Base-by-base conservation (phyloP, 164 flowering plant species). In the Liriodendron chinense region DNA sequence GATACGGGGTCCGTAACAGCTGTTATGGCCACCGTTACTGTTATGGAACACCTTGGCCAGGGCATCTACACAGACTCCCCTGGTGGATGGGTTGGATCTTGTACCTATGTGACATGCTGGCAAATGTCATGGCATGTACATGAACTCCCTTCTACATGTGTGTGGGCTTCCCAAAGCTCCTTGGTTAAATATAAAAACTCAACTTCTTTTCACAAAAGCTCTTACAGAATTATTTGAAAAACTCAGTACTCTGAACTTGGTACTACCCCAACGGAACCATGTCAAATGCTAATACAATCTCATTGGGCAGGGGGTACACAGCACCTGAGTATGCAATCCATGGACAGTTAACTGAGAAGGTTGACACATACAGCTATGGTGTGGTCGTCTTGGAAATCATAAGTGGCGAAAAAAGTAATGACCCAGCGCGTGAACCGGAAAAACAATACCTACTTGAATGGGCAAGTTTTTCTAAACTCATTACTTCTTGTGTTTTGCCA, bases 241-340 rank as follows among this genome's bases (percentile, higher is more conserved):
- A 53, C 59, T 16, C 13, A 16, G 13, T 53, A 2, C 16, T 53
- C 2, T 16, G 8, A 53, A 10, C 13, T 1, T 1, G 3, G 2
- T 53, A 10, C 59, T 10, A 53, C 59, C 3, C 59, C 59, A 12
- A 16, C 9, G 8, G 12, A 10, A 53, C 59, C 86, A 69, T 25
- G 85, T 84, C 61, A 18, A 67, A 67, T 13, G 47, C 47, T 34
- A 26, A 68, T 9, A 61, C 69, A 16, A 34, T 28, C 24, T n/a
- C 24, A 50, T 65, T n/a, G 16, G 6, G 48, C 74, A 77, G 82
- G 70, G 83, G 82, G 34, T 82, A 82, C 65, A 87, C 89, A 14
- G 87, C 92, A 71, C 91, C 91, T 9, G 92, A 89, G 65, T 89
- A 89, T 78, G 90, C 89, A 75, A 78, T 86, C 65, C 86, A 83